phyloP scores from a whole-genome alignment of 306 rosid species.

The Oxytropis ochrocephala region DNA sequence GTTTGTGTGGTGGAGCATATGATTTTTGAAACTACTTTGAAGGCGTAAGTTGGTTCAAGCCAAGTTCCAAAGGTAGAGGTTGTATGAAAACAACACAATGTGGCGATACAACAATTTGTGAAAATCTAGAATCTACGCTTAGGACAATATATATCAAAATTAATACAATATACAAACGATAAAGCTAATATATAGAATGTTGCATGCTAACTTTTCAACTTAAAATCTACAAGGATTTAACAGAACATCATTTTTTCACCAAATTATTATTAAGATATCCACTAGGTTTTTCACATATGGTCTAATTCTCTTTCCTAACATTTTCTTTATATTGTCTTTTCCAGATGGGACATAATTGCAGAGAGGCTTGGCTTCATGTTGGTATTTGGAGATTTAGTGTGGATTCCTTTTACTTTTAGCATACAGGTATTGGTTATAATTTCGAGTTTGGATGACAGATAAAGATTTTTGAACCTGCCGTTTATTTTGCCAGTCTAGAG shows the following conservation, averaged over 20 bases:
- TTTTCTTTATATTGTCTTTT: constrained; percentile 8
- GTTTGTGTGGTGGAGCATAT: neutral
- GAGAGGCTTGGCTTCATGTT: constrained; percentile 97
- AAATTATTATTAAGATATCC: neutral
- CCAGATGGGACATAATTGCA: constrained; percentile 97
- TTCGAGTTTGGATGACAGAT: neutral
- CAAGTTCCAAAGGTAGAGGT: neutral
- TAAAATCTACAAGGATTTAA: neutral
- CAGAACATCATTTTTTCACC: neutral
- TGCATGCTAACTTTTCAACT: neutral
- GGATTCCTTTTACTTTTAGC: constrained; percentile 96
- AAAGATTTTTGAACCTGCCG: neutral
- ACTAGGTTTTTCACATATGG: neutral
- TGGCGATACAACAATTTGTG: neutral
- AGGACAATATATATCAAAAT: neutral
- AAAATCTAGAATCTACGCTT: neutral
- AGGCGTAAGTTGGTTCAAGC: neutral
- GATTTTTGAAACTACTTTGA: neutral
- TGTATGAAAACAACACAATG: neutral
- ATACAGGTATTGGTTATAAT: constrained; percentile 54
- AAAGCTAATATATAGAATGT: neutral
- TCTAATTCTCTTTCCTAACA: neutral
- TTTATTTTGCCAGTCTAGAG: neutral
- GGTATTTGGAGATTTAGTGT: constrained; percentile 94
- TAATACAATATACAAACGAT: neutral